phyloP scores from a whole-genome alignment of 2,329 filamentous ascomycete genomes.

The Pseudopithomyces maydicus region DNA sequence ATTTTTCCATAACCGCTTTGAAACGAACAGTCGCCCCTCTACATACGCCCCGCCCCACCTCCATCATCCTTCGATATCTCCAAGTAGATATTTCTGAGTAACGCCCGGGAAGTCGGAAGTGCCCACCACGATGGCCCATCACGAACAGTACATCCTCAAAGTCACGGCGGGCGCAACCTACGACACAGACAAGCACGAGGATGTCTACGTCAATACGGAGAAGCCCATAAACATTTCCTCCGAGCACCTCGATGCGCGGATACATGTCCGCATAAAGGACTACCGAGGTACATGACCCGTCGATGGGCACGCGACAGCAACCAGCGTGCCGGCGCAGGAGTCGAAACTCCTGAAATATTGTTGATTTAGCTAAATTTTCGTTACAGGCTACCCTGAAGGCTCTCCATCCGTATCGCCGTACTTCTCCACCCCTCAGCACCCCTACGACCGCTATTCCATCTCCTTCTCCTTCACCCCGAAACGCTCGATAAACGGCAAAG shows the following conservation, averaged over 20 bases:
- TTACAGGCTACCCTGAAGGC: conserved; percentile 68
- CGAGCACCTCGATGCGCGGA: conserved; percentile 66
- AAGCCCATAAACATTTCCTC: conserved; percentile 67
- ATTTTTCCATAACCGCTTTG: conserved; percentile 3
- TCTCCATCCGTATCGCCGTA: conserved; percentile 76
- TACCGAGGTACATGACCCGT: conserved; percentile 51
- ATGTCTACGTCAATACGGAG: conserved; percentile 76
- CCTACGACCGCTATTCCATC: conserved; percentile 83
- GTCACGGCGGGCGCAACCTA: conserved; percentile 83
- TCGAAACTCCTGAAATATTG: neutral
- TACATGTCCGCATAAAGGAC: conserved; percentile 76
- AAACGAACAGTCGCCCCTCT: neutral
- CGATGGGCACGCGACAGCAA: neutral
- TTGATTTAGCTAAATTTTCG: neutral
- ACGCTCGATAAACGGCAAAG: conserved; percentile 65
- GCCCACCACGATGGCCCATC: conserved; percentile 56
- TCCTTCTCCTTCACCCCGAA: conserved; percentile 79
- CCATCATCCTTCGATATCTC: neutral
- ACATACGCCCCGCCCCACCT: neutral
- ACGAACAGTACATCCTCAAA: conserved; percentile 72
- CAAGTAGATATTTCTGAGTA: neutral
- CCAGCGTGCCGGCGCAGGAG: neutral
- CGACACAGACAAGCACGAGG: conserved; percentile 70
- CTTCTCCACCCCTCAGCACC: conserved; percentile 73
- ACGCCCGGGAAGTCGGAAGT: neutral